Base-by-base conservation (phyloP, 495 filamentous ascomycete genomes). In the Pyrenopolyporus hunteri region DNA sequence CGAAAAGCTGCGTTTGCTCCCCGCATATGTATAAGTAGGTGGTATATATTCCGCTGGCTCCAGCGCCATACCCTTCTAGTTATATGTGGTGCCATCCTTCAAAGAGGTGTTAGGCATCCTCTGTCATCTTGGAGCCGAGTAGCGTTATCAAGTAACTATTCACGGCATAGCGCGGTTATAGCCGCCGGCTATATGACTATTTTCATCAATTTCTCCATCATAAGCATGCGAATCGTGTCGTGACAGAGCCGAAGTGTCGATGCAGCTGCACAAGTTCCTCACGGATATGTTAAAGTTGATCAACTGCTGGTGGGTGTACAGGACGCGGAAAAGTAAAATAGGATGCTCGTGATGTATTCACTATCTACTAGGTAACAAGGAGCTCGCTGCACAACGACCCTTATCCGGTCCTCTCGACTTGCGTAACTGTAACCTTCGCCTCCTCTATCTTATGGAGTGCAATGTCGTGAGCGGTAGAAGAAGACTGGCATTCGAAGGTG, bases 401-500 rank as follows among this genome's bases (percentile, higher is more conserved):
- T 26, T 33, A 48, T 25, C 14, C 11, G 10, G 25, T 29, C 31
- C 36, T 14, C 9, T 66, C 50, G 10, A 61, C 31, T 19, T 43
- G 50, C 36, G 26, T 45, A 35, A 36, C 28, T 4, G 37, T 60
- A 11, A 33, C 35, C 19, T 54, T 56, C 4, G 57, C 52, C 32
- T 67, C 63, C 25, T 63, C 48, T 16, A 58, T 63, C 33, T 67
- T 63, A 17, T 67, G 53, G 2, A 63, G 42, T 20, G 48, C 48
- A 40, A 54, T 58, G 5, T 59, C 46, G 28, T 57, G 59, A 36
- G 66, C 66, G 16, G 45, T 46, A 0, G 49, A 28, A 3, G 64
- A 70, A 8, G 57, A 66, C 29, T 66, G 45, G 16, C 65, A 70
- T 39, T 67, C 49, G 23, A 63, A 70, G 4, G 26, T 61, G 14